phyloP scores from a whole-genome alignment of 331 rosid species.

The Stylosanthes scabra region DNA sequence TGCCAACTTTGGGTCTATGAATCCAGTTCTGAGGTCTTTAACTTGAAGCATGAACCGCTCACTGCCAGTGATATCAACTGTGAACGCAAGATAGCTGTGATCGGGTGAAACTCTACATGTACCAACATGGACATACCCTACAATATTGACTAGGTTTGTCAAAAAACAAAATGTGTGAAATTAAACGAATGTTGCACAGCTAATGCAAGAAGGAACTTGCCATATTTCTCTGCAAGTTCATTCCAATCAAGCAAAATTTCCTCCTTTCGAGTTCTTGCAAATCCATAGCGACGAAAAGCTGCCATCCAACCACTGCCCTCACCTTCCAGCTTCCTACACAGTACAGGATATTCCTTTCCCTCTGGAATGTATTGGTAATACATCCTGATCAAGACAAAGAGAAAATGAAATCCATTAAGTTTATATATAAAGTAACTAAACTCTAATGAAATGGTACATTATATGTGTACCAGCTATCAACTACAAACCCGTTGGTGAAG shows the following conservation, averaged over 20 bases:
- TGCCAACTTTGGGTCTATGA: conserved; percentile 51
- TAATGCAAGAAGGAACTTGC: conserved; percentile 44
- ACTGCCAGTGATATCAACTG: conserved; percentile 76
- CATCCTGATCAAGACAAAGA: conserved; percentile 58
- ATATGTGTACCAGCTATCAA: neutral
- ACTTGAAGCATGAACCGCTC: conserved; percentile 80
- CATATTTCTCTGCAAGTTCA: conserved; percentile 79
- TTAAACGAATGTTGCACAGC: neutral
- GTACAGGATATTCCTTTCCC: conserved; percentile 87
- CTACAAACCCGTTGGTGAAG: neutral
- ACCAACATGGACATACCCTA: conserved; percentile 97
- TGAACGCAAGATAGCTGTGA: conserved; percentile 84
- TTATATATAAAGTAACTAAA: neutral
- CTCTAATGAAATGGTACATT: neutral
- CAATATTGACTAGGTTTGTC: conserved; percentile 28
- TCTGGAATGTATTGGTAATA: conserved; percentile 92
- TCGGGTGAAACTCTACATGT: conserved; percentile 88
- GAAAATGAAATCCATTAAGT: conserved; percentile 17
- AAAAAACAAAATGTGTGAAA: conserved; percentile 1
- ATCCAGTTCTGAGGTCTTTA: conserved; percentile 80
- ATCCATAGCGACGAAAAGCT: conserved; percentile 41
- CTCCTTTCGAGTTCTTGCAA: conserved; percentile 50
- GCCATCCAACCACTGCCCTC: conserved; percentile 51
- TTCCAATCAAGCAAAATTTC: conserved; percentile 92
- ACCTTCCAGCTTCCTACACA: conserved; percentile 66